Percentiles rank a stretch among this genome's conserved stretches.
Evolutionary conservation across 2,329 filamentous ascomycete genomes (phyloP).

Genomic region (Botryosphaeria dothidea): DNA sequence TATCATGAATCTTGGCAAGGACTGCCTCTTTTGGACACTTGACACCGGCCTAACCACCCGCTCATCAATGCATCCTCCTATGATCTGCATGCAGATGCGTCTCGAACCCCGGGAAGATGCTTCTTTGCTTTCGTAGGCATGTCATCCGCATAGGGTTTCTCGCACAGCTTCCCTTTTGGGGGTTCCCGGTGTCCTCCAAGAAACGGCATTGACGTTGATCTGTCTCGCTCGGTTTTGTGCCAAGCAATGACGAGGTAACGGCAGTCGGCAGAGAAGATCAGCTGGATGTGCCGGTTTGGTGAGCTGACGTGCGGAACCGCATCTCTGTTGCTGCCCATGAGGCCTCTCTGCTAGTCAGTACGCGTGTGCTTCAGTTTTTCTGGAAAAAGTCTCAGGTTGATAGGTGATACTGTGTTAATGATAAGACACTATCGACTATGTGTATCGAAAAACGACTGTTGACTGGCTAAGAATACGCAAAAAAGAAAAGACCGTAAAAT

Average conservation of each 20-base stretch:
- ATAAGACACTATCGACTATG: conserved; percentile 5
- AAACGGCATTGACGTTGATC: background rate
- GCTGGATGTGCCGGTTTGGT: too few species aligned
- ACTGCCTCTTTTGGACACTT: background rate
- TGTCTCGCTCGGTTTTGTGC: too few species aligned
- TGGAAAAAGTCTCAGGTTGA: too few species aligned
- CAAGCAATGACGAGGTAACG: too few species aligned
- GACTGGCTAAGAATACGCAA: background rate
- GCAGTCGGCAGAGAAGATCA: too few species aligned
- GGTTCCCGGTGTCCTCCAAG: background rate
- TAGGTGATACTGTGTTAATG: background rate
- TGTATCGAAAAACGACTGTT: background rate
- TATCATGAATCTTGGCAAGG: background rate
- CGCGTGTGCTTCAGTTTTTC: too few species aligned
- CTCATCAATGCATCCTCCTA: background rate
- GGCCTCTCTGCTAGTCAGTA: too few species aligned
- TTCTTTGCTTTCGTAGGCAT: too few species aligned
- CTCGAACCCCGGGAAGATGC: background rate
- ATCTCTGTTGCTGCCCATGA: too few species aligned
- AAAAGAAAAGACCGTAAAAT: background rate
- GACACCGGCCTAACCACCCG: background rate
- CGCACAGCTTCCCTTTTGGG: too few species aligned
- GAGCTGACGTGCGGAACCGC: too few species aligned
- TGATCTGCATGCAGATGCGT: background rate
- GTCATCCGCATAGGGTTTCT: too few species aligned